Base-by-base conservation (phyloP, 192 early-diverging fungal species). In the Allomyces javanicus region DNA sequence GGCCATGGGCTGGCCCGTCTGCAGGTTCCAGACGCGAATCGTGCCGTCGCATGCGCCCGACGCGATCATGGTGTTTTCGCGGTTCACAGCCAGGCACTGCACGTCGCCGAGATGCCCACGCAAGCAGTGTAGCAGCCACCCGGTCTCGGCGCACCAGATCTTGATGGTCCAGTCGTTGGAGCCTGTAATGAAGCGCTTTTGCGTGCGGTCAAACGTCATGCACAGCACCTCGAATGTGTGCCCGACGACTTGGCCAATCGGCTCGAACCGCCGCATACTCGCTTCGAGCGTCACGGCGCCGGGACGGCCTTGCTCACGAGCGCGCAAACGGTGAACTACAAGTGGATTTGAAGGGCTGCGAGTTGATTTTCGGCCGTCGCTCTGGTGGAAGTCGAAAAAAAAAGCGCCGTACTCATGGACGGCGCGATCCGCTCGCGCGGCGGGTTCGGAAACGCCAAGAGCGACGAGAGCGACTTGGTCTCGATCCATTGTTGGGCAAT, bases 151-250 rank as follows among this genome's bases (percentile, higher is more conserved):
- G 24, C 43, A 68, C 68, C 68, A 69, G 23, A 69, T 67, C 62
- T 69, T 69, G 40, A 69, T 63, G 55, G 65, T 23, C n/a, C 62
- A 65, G 61, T 69, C 68, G 61, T 69, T 66, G n/a, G 65, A 58
- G 62, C 68, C 68, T 0, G 68, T 69, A 11, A 69, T 67, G 22
- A 69, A 44, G 23, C 68, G 44, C 9, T 24, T 25, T 22, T 63
- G 65, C 22, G 66, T 69, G 40, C 66, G 33, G 62, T 69, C 68
- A 25, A 68, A 66, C 19, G 24, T 25, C 21, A 62, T 55, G 62
- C 68, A 69, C 22, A 63, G 65, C 5, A 67, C 61, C 40, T 61
- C 26, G 24, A 55, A 62, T 19, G 58, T 65, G 62, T 69, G 68
- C 11, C 68, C 68, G 23, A 44, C 25, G 11, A 69, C 33, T 24